phyloP scores from a whole-genome alignment of 305 asterid genomes.

The Rubia balearica region DNA sequence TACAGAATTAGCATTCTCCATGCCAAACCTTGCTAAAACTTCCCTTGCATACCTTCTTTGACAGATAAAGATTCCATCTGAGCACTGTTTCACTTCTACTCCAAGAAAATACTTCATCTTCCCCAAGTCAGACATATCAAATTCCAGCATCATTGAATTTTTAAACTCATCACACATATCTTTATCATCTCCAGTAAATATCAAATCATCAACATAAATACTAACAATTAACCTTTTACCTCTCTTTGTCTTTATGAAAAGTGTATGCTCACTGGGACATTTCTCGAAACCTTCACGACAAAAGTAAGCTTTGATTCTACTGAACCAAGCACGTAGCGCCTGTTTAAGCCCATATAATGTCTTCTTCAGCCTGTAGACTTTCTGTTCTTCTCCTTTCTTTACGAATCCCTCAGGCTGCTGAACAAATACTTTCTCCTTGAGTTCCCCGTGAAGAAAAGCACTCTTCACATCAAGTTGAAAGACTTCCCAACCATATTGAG shows the following conservation, averaged over 20 bases:
- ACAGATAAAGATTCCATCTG: background rate
- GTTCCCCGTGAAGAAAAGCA: background rate
- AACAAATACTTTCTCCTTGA: background rate
- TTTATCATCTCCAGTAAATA: background rate
- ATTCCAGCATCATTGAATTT: background rate
- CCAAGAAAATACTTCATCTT: background rate
- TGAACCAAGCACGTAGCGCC: background rate
- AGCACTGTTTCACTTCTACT: background rate
- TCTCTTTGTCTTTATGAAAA: background rate
- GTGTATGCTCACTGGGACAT: background rate
- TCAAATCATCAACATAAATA: slow-evolving; percentile 5
- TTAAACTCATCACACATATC: background rate
- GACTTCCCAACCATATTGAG: background rate
- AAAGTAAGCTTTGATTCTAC: background rate
- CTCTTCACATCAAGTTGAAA: background rate
- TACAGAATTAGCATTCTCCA: background rate
- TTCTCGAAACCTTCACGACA: background rate
- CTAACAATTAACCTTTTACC: slow-evolving; percentile 1
- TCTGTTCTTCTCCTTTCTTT: background rate
- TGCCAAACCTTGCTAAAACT: background rate
- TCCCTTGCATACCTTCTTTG: background rate
- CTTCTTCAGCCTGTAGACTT: background rate
- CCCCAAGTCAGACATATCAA: background rate
- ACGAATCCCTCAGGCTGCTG: background rate
- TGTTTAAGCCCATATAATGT: background rate